phyloP scores from a whole-genome alignment of 345 rosid species.

The Sisymbrium irio region DNA sequence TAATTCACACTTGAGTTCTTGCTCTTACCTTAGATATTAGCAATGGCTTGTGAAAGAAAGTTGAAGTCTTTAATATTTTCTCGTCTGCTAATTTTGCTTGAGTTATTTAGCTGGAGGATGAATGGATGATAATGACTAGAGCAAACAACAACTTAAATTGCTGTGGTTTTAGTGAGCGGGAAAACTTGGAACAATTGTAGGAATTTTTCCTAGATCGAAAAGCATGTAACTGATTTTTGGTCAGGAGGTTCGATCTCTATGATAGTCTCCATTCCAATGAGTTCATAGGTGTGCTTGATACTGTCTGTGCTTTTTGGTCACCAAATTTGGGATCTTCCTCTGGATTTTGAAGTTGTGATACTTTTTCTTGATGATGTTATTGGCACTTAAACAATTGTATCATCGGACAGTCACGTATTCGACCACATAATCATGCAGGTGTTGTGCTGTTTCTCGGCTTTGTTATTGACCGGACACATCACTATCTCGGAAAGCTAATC shows the following conservation, averaged over 20 bases:
- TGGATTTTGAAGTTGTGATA: neutral
- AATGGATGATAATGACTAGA: neutral
- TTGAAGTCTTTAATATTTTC: neutral
- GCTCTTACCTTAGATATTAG: neutral
- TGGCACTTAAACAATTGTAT: neutral
- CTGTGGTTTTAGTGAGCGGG: neutral
- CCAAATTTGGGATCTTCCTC: neutral
- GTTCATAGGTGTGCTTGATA: neutral
- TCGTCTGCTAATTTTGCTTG: neutral
- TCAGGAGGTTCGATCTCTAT: neutral
- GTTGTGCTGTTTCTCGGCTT: conserved; percentile 85
- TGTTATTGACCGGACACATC: conserved; percentile 66
- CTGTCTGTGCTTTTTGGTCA: neutral
- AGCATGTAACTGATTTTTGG: neutral
- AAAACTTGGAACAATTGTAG: neutral
- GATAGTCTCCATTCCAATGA: neutral
- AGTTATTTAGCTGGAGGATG: neutral
- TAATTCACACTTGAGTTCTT: neutral
- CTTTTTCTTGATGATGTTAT: neutral
- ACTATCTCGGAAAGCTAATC: conserved; percentile 69
- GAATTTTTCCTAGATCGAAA: neutral
- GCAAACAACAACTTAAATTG: neutral
- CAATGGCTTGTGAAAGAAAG: neutral
- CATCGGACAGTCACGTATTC: neutral
- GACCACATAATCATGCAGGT: conserved; percentile 49